These are phyloP conservation scores for Angomonas ambiguus DNA, from an alignment of 208 protist species.

Conservation along the genomic window DNA sequence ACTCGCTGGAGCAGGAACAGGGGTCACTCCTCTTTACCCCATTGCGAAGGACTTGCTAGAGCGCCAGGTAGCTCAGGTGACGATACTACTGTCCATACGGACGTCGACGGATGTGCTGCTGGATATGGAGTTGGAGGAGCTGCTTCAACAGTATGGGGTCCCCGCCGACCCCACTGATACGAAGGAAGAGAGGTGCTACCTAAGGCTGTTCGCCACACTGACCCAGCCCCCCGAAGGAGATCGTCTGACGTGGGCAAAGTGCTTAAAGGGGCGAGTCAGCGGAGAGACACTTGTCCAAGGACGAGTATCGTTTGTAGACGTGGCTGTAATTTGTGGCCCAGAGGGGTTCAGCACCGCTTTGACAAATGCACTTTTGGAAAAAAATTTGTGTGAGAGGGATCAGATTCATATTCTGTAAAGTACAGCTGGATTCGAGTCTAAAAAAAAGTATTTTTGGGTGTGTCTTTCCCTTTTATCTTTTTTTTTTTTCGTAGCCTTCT, in stretches of 20 bases:
- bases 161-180: slow-evolving; percentile 9
- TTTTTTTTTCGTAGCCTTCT: too few species aligned
- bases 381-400: slow-evolving; percentile 25
- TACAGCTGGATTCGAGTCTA: too few species aligned
- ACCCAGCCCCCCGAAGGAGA: slow-evolving; percentile 1
- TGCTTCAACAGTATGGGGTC: slow-evolving; percentile 22
- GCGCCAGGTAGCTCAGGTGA: slow-evolving; percentile 36
- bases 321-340: slow-evolving; percentile 56
- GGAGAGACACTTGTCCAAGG: slow-evolving; percentile 3
- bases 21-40: slow-evolving; percentile 54
- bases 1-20: slow-evolving; percentile 63
- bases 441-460: slow-evolving; percentile 16
- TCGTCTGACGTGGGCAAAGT: slow-evolving; percentile 9
- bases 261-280: slow-evolving; percentile 11
- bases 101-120: slow-evolving; percentile 34
- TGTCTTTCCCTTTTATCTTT: slow-evolving; percentile 12
- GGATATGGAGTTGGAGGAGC: slow-evolving; percentile 29
- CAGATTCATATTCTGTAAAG: slow-evolving; percentile 32
- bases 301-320: slow-evolving; percentile 14
- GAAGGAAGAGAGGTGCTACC: not conserved
- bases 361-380: slow-evolving; percentile 19
- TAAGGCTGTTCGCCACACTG: not conserved
- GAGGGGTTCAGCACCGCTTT: slow-evolving; percentile 36
- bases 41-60: slow-evolving; percentile 40
- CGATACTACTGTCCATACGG: slow-evolving; percentile 44